A percentile compares a stretch with the other conserved stretches of the same genome.
Evolutionary conservation across 208 protist genomes (phyloP).

Genomic region (Leishmania lainsoni): DNA sequence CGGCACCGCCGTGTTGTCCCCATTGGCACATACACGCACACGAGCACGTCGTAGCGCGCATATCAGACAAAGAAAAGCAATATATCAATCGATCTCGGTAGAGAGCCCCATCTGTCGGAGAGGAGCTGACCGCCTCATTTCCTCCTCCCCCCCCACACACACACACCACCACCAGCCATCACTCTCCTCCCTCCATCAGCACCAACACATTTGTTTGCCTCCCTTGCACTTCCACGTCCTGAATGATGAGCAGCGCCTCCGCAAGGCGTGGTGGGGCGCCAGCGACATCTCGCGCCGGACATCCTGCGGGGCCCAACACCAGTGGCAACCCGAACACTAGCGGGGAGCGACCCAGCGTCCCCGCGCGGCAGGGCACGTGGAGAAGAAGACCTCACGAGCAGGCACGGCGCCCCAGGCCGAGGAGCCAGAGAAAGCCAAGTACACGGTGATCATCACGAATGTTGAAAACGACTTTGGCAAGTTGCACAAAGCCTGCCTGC

Average conservation of each 20-base stretch:
- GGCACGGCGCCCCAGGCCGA: not conserved
- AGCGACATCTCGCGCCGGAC: not conserved
- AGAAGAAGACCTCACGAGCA: not conserved
- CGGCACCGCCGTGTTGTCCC: not conserved
- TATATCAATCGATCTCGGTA: no score
- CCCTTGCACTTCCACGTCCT: not conserved
- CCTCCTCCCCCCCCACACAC: not conserved
- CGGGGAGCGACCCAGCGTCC: not conserved
- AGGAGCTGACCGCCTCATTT: not conserved
- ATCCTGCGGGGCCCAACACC: not conserved
- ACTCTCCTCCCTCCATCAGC: no score
- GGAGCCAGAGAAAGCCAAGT: slow-evolving; percentile 37
- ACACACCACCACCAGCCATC: not conserved
- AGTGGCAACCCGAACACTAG: not conserved
- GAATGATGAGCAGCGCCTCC: not conserved
- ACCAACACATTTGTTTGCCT: not conserved
- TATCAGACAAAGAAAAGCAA: no score
- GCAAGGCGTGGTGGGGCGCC: not conserved
- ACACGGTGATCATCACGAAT: slow-evolving; percentile 83
- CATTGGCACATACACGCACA: not conserved
- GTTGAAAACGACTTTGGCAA: slow-evolving; percentile 85
- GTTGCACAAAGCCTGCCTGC: slow-evolving; percentile 60
- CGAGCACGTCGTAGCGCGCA: not conserved
- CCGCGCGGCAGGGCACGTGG: not conserved
- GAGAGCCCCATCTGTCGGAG: no score